Percentiles rank a stretch among this genome's conserved stretches.
Evolutionary conservation across 331 rosid species (phyloP).

Genomic region (Quercus phellos): DNA sequence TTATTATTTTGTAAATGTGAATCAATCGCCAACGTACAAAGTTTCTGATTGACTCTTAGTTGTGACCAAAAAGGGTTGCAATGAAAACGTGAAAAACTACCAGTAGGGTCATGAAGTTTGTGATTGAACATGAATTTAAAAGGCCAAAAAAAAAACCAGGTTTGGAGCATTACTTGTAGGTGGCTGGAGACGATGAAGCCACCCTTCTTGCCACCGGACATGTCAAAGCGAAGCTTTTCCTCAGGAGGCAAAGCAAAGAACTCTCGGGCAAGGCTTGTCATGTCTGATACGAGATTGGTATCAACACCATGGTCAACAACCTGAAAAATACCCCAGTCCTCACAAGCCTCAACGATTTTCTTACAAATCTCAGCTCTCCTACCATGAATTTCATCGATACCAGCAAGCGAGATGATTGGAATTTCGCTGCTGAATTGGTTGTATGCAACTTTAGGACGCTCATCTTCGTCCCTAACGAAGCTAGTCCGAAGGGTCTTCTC

Average conservation of each 20-base stretch:
- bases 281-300: conserved; percentile 36
- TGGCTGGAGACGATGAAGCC: conserved; percentile 94
- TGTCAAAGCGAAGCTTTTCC: conserved; percentile 79
- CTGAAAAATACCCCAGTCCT: conserved; percentile 91
- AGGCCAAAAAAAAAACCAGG: no score
- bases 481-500: conserved; percentile 44
- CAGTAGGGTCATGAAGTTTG: background rate
- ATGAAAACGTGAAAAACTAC: background rate
- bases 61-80: no score
- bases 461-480: conserved; percentile 74
- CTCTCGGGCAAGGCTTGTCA: conserved; percentile 54
- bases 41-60: no score
- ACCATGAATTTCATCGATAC: conserved; percentile 48
- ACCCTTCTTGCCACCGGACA: conserved; percentile 95
- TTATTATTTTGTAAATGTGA: no score
- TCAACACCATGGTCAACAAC: conserved; percentile 78
- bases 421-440: conserved; percentile 63
- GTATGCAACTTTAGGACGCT: conserved; percentile 84
- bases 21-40: no score
- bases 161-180: conserved; percentile 45
- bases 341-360: conserved; percentile 71
- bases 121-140: background rate
- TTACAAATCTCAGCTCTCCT: conserved; percentile 45
- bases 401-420: conserved; percentile 73
- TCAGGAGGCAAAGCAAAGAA: conserved; percentile 73